These are phyloP conservation scores for Prinsepia uniflora DNA, from an alignment of 306 rosid genomes.

Conservation along the genomic window DNA sequence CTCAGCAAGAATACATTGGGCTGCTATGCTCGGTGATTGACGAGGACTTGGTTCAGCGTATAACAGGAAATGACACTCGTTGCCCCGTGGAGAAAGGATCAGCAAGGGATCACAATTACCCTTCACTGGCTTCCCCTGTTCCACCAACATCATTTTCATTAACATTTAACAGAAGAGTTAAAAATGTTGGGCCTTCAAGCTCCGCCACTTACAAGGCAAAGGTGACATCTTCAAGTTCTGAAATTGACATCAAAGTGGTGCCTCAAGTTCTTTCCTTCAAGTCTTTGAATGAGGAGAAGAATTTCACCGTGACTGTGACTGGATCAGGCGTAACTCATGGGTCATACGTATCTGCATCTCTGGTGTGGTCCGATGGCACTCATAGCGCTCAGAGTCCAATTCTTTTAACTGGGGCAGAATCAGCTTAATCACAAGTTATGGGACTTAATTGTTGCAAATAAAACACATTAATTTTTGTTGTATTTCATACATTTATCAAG, in stretches of 20 bases:
- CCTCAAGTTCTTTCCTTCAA: neutral
- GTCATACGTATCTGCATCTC: neutral
- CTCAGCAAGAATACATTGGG: neutral
- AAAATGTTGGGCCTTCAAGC: slow-evolving; percentile 20
- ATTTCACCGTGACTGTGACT: slow-evolving; percentile 18
- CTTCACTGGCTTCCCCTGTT: neutral
- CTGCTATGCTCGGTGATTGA: slow-evolving; percentile 9
- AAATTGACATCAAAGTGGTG: neutral
- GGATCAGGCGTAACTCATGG: neutral
- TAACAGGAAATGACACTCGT: neutral
- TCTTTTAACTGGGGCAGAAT: neutral
- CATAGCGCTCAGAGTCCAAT: slow-evolving; percentile 24
- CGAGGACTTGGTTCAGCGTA: neutral
- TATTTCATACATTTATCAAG: neutral
- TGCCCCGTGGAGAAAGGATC: neutral
- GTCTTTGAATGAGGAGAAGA: slow-evolving; percentile 19
- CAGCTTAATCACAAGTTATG: neutral
- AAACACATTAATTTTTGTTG: neutral
- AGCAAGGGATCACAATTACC: slow-evolving; percentile 6
- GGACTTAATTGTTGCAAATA: neutral
- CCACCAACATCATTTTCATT: neutral
- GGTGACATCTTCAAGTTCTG: neutral
- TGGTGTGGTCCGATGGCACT: slow-evolving; percentile 24
- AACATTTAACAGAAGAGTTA: slow-evolving; percentile 3
- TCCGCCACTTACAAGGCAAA: slow-evolving; percentile 21